Evolutionary conservation across 2,329 filamentous ascomycete genomes (phyloP).

Genomic region (Cadophora gregata): DNA sequence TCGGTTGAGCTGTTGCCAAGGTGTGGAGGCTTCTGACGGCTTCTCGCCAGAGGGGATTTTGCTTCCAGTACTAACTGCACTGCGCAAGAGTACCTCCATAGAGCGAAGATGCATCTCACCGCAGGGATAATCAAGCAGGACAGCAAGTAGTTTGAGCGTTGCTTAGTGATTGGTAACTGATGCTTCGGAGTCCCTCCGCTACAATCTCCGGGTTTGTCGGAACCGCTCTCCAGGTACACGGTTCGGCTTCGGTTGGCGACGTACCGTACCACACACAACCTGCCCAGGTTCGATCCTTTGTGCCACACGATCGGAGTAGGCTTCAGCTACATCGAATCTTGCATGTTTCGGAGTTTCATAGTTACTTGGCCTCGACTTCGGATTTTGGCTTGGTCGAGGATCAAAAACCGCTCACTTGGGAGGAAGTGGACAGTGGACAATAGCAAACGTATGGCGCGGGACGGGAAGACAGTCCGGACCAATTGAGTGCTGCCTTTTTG

Average conservation of each 20-base stretch:
- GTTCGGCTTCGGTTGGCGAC: slow-evolving; percentile 1
- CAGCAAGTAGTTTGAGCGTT: neutral
- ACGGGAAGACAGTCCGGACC: neutral
- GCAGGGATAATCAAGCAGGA: neutral
- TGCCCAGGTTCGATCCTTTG: neutral
- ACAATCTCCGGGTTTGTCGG: no score
- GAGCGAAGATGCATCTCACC: neutral
- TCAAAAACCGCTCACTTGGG: neutral
- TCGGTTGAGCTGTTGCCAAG: neutral
- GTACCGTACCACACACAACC: neutral
- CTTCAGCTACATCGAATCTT: neutral
- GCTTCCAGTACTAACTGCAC: neutral
- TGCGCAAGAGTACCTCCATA: no score
- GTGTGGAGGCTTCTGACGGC: neutral
- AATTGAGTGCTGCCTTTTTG: neutral
- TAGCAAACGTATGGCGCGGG: neutral
- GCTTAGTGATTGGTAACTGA: neutral
- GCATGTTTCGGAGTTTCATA: neutral
- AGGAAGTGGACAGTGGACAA: neutral
- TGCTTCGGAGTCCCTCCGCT: neutral
- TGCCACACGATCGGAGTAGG: neutral
- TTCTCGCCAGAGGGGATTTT: neutral
- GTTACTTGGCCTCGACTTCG: neutral
- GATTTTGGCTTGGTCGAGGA: neutral
- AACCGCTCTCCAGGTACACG: neutral